Base-by-base conservation (phyloP, 2,329 filamentous ascomycete species). In the Xylaria sp. region DNA sequence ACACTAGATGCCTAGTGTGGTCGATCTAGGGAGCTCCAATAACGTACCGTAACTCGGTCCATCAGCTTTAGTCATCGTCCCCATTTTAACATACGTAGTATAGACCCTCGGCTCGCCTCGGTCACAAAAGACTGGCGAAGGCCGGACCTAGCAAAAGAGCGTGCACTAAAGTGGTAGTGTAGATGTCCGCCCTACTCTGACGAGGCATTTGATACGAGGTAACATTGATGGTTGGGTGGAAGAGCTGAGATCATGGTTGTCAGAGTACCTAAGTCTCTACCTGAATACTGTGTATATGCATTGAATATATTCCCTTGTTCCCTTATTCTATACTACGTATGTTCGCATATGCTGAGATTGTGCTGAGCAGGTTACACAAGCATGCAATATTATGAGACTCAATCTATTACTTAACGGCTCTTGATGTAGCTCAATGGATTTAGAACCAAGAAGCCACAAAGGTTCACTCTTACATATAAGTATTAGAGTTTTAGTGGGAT, bases 41-140 rank as follows among this genome's bases (percentile, higher is more conserved):
- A 57, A 32, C 25, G 12, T 42, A 23, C 35, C 35, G 35, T 40
- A 40, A 57, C 13, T 57, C 54, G 5, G 8, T 21, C 35, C 21
- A n/a, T 57, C 21, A 18, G n/a, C 54, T 57, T 42, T 27, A 27
- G 35, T 57, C 54, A 57, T 57, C 35, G 35, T 57, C 13, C 13
- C 10, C 25, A 23, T n/a, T 21, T 4, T 21, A 6, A 21, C 21
- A 23, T 25, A 51, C 25, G 6, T n/a, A n/a, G n/a, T n/a, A 27
- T 32, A 10, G 6, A 2, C 16, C 5, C 25, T 51, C n/a, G n/a
- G n/a, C n/a, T n/a, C n/a, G n/a, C n/a, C n/a, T n/a, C 18, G 16
- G 25, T 29, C 2, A 29, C 48, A 51, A 16, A 40, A 51, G 48
- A 16, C 23, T n/a, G 3, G 23, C 10, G 23, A 27, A 29, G 48